phyloP scores from a whole-genome alignment of 768 basidiomycete genomes.

The Melanogaster broomeanus region DNA sequence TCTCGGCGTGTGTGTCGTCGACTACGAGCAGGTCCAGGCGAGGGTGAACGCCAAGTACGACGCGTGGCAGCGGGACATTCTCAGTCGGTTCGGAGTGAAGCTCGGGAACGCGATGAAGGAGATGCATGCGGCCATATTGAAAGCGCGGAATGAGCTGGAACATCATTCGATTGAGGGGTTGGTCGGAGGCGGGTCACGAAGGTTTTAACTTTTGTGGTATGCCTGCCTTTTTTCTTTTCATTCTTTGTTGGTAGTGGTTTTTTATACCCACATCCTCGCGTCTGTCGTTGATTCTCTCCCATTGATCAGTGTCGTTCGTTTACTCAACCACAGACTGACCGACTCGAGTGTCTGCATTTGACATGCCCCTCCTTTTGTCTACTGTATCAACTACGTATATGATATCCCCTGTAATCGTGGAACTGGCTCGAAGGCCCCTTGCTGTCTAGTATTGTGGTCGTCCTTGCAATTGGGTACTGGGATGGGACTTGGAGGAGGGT shows the following conservation, averaged over 20 bases:
- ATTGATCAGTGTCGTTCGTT: conserved; percentile 3
- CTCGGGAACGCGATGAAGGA: conserved; percentile 97
- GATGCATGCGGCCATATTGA: conserved; percentile 89
- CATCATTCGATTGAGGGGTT: conserved; percentile 94
- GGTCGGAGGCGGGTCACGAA: conserved; percentile 53
- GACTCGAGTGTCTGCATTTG: conserved; percentile 2
- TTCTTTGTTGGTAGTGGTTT: neutral
- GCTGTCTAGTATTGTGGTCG: neutral
- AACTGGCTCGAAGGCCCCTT: conserved; percentile 2
- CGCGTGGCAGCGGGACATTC: conserved; percentile 94
- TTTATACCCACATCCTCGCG: conserved; percentile 9
- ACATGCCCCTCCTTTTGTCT: conserved; percentile 11
- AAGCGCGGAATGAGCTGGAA: conserved; percentile 94
- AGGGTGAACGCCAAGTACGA: conserved; percentile 99
- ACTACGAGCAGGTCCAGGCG: conserved; percentile 97
- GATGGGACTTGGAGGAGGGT: too few relatives aligned
- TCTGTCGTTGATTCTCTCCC: neutral
- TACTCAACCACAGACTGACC: neutral
- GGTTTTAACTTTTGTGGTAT: conserved; percentile 46
- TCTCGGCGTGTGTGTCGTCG: conserved; percentile 92
- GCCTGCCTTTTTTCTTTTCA: neutral
- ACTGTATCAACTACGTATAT: conserved; percentile 29
- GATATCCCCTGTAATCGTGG: conserved; percentile 28
- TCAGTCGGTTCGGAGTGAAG: conserved; percentile 90
- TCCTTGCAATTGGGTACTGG: too few relatives aligned